phyloP scores from a whole-genome alignment of 106 monocot species.

The Cymbidium sinense region DNA sequence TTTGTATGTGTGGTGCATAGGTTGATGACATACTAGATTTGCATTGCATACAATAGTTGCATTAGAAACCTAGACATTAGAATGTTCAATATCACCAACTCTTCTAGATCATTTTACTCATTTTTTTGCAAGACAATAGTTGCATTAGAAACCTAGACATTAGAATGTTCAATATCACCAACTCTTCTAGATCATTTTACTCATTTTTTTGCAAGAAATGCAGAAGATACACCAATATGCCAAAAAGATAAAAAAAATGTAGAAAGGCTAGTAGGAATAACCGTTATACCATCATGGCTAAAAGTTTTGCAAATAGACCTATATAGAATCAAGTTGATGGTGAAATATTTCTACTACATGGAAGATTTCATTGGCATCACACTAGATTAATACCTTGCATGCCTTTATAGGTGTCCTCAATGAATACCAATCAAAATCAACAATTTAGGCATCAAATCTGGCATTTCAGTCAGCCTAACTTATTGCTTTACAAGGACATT shows the following conservation, averaged over 20 bases:
- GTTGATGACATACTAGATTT: no score
- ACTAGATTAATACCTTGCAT: no score
- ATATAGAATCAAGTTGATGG: not conserved
- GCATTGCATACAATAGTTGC: no score
- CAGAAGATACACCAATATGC: no score
- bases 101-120: not conserved
- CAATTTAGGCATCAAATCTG: not conserved
- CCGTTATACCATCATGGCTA: not conserved
- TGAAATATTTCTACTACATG: not conserved
- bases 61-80: no score
- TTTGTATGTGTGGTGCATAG: no score
- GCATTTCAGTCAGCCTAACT: not conserved
- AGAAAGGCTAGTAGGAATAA: no score
- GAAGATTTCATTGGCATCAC: not conserved
- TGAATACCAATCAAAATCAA: not conserved
- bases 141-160: no score
- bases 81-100: not conserved
- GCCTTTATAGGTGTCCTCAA: not conserved
- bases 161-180: not conserved
- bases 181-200: not conserved
- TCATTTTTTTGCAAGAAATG: not conserved
- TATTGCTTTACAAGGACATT: not conserved
- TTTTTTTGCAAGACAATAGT: not conserved
- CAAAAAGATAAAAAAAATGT: not conserved
- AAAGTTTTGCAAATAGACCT: not conserved